Evolutionary conservation across 495 filamentous ascomycete species (phyloP).

Genomic region (Aspergillus asperescens): DNA sequence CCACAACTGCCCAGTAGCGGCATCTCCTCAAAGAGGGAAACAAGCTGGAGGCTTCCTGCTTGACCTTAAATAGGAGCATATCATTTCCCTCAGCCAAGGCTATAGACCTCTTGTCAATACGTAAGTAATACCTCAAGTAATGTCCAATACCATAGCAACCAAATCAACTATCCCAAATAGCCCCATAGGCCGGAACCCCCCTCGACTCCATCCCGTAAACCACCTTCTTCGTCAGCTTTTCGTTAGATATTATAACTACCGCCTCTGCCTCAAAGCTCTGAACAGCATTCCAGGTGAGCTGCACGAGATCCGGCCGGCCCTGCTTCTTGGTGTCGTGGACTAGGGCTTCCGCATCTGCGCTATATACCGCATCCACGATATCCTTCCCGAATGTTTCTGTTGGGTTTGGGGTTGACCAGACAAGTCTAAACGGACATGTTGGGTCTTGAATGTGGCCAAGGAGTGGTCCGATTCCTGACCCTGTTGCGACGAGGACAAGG

Average conservation of each 20-base stretch:
- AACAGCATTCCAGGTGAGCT: constrained; percentile 10
- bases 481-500: constrained; percentile 61
- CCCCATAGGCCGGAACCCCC: constrained; percentile 56
- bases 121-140: no score
- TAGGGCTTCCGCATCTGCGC: constrained; percentile 42
- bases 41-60: no score
- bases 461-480: constrained; percentile 60
- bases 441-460: constrained; percentile 13
- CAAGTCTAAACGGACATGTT: constrained; percentile 34
- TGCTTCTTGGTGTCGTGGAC: constrained; percentile 45
- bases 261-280: constrained; percentile 51
- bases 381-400: constrained; percentile 39
- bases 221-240: constrained; percentile 55
- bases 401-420: constrained; percentile 47
- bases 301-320: constrained; percentile 46
- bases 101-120: no score
- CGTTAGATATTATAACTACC: constrained; percentile 58
- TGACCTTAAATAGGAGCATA: no score
- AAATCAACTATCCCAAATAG: constrained; percentile 57
- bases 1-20: no score
- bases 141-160: no score
- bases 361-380: constrained; percentile 38
- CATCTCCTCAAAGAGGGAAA: no score
- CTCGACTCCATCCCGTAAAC: constrained; percentile 56
- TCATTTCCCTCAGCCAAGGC: no score